These are phyloP conservation scores for Leccinellum rugosiceps DNA, from an alignment of 768 basidiomycete genomes.

Conservation along the genomic window DNA sequence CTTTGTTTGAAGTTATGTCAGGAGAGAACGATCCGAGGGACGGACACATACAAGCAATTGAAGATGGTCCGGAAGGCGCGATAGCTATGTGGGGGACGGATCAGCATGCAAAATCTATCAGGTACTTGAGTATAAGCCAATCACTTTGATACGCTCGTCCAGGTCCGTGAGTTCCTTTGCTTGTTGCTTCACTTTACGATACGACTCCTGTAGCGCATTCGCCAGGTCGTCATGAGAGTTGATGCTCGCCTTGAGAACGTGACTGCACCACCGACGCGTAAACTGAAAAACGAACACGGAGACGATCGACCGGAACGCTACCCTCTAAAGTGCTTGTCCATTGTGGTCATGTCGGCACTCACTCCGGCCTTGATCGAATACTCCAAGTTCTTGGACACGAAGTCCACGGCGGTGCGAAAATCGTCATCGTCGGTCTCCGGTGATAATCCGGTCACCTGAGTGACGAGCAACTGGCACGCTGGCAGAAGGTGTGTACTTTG, in stretches of 20 bases:
- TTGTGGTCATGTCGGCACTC: constrained; percentile 50
- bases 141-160: constrained; percentile 64
- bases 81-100: constrained; percentile 35
- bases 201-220: constrained; percentile 55
- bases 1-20: constrained; percentile 33
- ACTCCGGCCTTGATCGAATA: constrained; percentile 53
- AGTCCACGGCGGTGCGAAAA: constrained; percentile 50
- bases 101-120: constrained; percentile 1
- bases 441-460: constrained; percentile 50
- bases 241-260: constrained; percentile 65
- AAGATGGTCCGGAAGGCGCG: constrained; percentile 67
- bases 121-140: not conserved
- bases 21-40: not conserved
- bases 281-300: constrained; percentile 9
- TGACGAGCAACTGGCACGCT: constrained; percentile 51
- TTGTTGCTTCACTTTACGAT: constrained; percentile 48
- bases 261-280: constrained; percentile 35
- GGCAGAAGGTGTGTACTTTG: constrained; percentile 52
- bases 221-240: constrained; percentile 61
- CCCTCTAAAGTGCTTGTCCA: constrained; percentile 57
- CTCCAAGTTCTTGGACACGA: constrained; percentile 59
- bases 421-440: constrained; percentile 42
- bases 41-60: constrained; percentile 58
- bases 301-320: constrained; percentile 27
- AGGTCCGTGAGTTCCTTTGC: constrained; percentile 52